Percentiles rank a stretch among this genome's conserved stretches.
These are phyloP conservation scores for Murraya koenigii DNA, from an alignment of 345 rosid genomes.

Conservation along the genomic window DNA sequence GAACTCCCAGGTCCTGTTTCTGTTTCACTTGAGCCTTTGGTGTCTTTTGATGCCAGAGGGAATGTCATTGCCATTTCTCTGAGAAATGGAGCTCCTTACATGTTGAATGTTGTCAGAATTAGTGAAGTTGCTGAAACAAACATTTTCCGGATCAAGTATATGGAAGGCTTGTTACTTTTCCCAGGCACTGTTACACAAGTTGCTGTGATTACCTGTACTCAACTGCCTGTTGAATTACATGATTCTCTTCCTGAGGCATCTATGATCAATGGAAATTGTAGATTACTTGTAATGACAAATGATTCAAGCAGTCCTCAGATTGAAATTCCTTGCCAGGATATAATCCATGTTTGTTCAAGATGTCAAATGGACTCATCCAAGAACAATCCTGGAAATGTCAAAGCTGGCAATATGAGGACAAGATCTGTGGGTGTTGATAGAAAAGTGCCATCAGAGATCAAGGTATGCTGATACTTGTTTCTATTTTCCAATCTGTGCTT, in stretches of 20 bases:
- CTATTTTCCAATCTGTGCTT: neutral
- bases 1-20: constrained; percentile 29
- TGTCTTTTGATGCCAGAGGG: constrained; percentile 31
- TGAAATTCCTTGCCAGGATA: constrained; percentile 51
- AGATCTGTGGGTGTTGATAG: constrained; percentile 21
- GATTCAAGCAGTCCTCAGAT: constrained; percentile 49
- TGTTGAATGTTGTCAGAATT: constrained; percentile 39
- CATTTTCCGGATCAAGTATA: constrained; percentile 47
- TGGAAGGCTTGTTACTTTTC: constrained; percentile 58
- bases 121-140: constrained; percentile 38
- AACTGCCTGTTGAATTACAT: constrained; percentile 21
- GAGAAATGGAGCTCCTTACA: constrained; percentile 40
- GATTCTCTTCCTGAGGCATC: constrained; percentile 30
- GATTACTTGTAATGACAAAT: constrained; percentile 49
- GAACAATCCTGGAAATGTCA: constrained; percentile 17
- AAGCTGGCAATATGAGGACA: constrained; percentile 26
- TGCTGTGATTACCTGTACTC: constrained; percentile 43
- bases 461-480: constrained; percentile 35
- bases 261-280: constrained; percentile 32
- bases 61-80: constrained; percentile 45
- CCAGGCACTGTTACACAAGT: constrained; percentile 54
- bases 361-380: constrained; percentile 30
- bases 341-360: constrained; percentile 37
- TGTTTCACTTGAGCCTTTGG: constrained; percentile 42
- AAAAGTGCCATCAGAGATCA: constrained; percentile 21